Evolutionary conservation across 1,284 basidiomycete genomes (phyloP).

Genomic region (Quambalaria eucalypti): DNA sequence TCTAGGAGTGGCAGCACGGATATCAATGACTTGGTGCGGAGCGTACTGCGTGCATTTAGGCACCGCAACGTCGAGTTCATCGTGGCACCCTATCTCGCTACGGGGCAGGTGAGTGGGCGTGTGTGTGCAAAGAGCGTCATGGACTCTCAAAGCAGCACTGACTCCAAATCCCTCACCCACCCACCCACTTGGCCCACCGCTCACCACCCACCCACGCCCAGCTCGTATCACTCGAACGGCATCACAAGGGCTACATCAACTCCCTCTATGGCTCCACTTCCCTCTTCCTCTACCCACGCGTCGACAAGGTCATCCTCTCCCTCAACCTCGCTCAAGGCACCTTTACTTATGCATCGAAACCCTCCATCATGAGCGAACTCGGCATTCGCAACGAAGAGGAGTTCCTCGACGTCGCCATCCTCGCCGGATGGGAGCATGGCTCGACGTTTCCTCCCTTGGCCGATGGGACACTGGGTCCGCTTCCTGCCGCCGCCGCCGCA

Average conservation of each 20-base stretch:
- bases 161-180: too few species aligned
- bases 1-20: conserved; percentile 60
- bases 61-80: conserved; percentile 93
- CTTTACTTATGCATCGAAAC: conserved; percentile 80
- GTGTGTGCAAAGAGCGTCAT: background rate
- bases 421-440: conserved; percentile 80
- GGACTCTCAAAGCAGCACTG: background rate
- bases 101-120: conserved; percentile 66
- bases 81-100: conserved; percentile 85
- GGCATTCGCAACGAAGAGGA: conserved; percentile 68
- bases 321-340: conserved; percentile 37
- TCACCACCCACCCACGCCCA: too few species aligned
- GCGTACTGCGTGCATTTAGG: conserved; percentile 82
- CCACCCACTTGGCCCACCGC: too few species aligned
- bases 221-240: conserved; percentile 86
- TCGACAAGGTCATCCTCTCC: conserved; percentile 90
- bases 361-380: conserved; percentile 65
- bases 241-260: conserved; percentile 87
- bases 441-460: conserved; percentile 66
- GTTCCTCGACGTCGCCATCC: conserved; percentile 84
- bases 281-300: conserved; percentile 70
- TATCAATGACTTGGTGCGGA: conserved; percentile 71
- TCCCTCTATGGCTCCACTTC: conserved; percentile 86
- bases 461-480: conserved; percentile 51
- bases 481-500: background rate